Base-by-base conservation (phyloP, 2,329 filamentous ascomycete genomes). In the Fusarium transvaalense region DNA sequence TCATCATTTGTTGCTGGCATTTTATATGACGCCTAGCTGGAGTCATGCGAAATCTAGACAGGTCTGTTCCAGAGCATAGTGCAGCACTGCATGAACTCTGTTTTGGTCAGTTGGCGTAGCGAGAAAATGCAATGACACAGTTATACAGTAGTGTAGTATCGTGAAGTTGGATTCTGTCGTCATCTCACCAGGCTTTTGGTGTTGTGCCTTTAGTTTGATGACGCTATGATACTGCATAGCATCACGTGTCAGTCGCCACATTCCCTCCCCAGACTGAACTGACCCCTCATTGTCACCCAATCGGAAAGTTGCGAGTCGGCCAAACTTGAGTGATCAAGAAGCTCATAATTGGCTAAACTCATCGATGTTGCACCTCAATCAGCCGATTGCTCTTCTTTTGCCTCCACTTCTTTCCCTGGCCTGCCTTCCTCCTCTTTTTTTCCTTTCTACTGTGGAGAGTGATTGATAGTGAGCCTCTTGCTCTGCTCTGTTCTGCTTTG, bases 201-300 rank as follows among this genome's bases (percentile, higher is more conserved):
- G 66, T 59, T 56, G 39, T 43, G 38, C 13, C 27, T n/a, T 10
- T 9, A 2, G 10, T 43, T 39, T 60, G 53, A 70, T 69, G 66
- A 66, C 61, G 64, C 61, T 51, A 21, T 66, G 38, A 60, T 62
- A 45, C 34, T 10, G 15, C 15, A 25, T 6, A 25, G 45, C 35
- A 70, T 74, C 71, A 74, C 72, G 72, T 74, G 72, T 62, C 31
- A 61, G 61, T 73, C 56, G 63, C 57, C 71, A 61, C 70, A 68
- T 47, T 47, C 41, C 55, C 45, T 46, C 45, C 54, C 62, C 72
- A 54, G 55, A 67, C 64, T 35, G 55, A 68, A 63, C 48, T 65
- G 65, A 72, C 71, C 77, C 77, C 77, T 73, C 77, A 75, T 50
- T 25, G 31, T 14, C 8, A 54, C 32, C 78, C 78, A 79, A 79